Percentiles rank a stretch among this genome's conserved stretches.
Evolutionary conservation across 768 basidiomycete genomes (phyloP).

Genomic region (Coprinopsis marcescibilis): DNA sequence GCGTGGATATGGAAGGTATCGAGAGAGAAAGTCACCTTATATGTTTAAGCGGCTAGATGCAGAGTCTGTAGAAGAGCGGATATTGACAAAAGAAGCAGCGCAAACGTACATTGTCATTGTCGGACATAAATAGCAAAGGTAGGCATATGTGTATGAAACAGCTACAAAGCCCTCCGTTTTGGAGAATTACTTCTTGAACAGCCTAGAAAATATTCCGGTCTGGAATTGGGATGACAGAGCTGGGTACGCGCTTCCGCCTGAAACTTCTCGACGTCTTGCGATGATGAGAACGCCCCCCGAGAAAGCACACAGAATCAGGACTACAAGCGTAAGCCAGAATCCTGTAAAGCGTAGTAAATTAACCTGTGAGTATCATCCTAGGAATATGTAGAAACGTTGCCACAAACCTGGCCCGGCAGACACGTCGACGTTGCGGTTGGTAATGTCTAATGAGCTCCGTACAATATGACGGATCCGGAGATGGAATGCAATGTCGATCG

Average conservation of each 20-base stretch:
- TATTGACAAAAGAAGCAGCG: no score
- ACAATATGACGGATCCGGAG: conserved; percentile 1
- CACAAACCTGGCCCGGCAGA: conserved; percentile 8
- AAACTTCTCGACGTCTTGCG: conserved; percentile 8
- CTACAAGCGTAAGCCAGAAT: conserved; percentile 12
- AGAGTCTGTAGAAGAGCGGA: no score
- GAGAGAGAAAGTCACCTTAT: no score
- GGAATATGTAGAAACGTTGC: neutral
- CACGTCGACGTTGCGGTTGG: neutral
- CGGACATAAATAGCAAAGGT: no score
- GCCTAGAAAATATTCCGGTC: neutral
- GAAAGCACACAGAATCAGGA: conserved; percentile 3
- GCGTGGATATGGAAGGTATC: no score
- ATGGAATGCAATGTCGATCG: conserved; percentile 66
- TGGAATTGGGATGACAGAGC: conserved; percentile 6
- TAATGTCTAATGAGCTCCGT: neutral
- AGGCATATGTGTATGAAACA: no score
- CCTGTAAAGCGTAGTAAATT: neutral
- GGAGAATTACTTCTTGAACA: conserved; percentile 4
- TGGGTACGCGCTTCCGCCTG: conserved; percentile 2
- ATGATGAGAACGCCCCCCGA: conserved; percentile 8
- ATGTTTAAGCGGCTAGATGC: no score
- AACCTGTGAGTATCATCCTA: neutral
- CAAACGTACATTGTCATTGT: no score
- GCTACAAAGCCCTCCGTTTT: no score